These are phyloP conservation scores for Neurospora sp. DNA, from an alignment of 495 filamentous ascomycete species.

Conservation along the genomic window DNA sequence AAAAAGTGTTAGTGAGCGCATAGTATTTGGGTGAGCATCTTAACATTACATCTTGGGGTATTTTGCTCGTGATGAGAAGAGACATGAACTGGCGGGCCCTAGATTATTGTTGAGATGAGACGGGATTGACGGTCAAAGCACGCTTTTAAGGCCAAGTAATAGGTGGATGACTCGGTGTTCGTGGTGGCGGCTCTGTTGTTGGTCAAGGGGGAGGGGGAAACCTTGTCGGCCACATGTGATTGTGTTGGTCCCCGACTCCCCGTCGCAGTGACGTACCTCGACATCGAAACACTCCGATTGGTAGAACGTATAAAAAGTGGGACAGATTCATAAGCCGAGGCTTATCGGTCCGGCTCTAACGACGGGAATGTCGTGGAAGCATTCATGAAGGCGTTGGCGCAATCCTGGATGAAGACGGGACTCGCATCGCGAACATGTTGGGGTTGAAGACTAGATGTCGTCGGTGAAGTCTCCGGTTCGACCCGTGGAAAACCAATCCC, in stretches of 20 bases:
- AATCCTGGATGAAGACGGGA: neutral
- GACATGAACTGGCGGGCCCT: neutral
- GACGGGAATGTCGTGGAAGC: neutral
- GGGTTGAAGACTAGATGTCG: neutral
- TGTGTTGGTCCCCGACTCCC: neutral
- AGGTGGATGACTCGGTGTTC: neutral
- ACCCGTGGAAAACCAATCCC: neutral
- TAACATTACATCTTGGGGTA: neutral
- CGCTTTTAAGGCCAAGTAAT: neutral
- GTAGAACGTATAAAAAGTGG: neutral
- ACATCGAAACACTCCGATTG: neutral
- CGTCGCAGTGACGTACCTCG: neutral
- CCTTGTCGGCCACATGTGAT: neutral
- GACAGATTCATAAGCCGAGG: neutral
- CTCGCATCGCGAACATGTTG: neutral
- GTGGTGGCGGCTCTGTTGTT: neutral
- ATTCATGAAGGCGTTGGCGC: neutral
- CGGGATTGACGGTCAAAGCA: neutral
- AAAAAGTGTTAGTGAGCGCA: neutral
- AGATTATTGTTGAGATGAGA: neutral
- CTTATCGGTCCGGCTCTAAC: neutral
- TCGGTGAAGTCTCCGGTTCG: neutral
- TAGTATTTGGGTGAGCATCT: neutral
- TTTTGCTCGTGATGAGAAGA: neutral
- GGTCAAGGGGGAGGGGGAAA: neutral